Conservation (phyloP, 2,329 filamentous ascomycete genomes). For the Aspergillus sp. region DNA sequence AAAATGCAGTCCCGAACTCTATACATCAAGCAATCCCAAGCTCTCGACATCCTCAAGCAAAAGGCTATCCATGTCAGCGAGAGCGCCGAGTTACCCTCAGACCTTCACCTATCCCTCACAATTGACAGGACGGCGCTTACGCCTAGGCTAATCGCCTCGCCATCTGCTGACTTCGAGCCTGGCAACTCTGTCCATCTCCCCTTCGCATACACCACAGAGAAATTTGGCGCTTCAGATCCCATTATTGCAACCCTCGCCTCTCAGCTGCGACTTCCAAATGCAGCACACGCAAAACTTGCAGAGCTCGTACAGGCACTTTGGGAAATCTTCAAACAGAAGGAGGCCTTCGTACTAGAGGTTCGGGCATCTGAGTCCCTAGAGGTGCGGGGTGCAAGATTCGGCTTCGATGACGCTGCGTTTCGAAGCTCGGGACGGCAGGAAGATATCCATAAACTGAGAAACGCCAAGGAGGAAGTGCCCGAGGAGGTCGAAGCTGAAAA, state of each 20-base stretch:
- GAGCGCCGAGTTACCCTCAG: constrained; percentile 35
- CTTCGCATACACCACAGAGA: constrained; percentile 58
- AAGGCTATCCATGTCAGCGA: constrained; percentile 48
- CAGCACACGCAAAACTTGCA: constrained; percentile 47
- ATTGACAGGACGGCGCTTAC: constrained; percentile 63
- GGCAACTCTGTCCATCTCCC: constrained; percentile 56
- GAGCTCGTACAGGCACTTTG: constrained; percentile 56
- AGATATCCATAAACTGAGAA: constrained; percentile 59
- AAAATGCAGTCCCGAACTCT: constrained; percentile 50
- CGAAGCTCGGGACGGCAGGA: constrained; percentile 61
- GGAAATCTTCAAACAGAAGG: constrained; percentile 61
- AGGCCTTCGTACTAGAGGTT: constrained; percentile 63
- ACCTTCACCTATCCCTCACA: constrained; percentile 61
- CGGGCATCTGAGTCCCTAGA: constrained; percentile 50
- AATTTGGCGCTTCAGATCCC: constrained; percentile 43
- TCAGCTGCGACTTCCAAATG: constrained; percentile 55
- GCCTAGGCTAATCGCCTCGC: constrained; percentile 65
- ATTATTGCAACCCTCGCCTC: constrained; percentile 41
- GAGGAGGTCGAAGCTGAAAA: constrained; percentile 64
- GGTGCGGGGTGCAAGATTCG: constrained; percentile 57
- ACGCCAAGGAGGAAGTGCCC: constrained; percentile 51
- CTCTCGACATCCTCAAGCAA: constrained; percentile 56
- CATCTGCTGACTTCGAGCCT: constrained; percentile 47
- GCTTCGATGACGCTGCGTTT: constrained; percentile 70
- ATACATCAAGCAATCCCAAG: constrained; percentile 55